Conservation (phyloP, 164 flowering plant species). For the Tinospora cordifolia region DNA sequence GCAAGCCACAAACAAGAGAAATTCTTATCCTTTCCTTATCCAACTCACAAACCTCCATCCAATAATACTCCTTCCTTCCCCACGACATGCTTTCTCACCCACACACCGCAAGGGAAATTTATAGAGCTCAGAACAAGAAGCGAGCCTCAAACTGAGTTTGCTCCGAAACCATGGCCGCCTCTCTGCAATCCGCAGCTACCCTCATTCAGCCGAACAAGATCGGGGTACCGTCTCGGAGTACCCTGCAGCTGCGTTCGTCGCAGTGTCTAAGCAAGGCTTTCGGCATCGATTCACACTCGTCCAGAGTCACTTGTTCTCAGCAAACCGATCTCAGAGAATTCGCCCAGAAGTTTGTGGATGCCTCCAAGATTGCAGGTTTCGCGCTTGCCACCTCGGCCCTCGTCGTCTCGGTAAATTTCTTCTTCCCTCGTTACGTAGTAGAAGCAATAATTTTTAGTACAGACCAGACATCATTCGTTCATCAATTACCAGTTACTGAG, state of each 20-base stretch:
- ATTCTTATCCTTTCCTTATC: constrained; percentile 14
- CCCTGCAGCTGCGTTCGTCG: constrained; percentile 51
- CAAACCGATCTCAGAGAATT: constrained; percentile 72
- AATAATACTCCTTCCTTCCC: not conserved
- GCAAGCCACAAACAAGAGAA: not conserved
- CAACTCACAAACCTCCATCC: not conserved
- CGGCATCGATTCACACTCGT: constrained; percentile 41
- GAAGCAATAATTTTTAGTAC: no score
- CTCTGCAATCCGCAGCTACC: constrained; percentile 86
- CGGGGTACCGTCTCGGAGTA: constrained; percentile 16
- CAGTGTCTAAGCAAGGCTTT: constrained; percentile 54
- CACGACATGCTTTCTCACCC: no score
- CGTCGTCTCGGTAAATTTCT: constrained; percentile 55
- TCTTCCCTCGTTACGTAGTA: no score
- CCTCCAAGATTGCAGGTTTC: no score
- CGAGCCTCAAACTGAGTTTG: no score
- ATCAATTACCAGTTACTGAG: no score
- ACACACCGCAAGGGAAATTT: no score
- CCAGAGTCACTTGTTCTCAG: constrained; percentile 60
- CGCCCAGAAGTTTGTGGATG: no score
- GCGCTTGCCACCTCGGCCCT: constrained; percentile 89
- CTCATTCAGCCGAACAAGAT: constrained; percentile 71
- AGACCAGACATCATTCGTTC: no score
- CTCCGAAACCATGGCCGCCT: constrained; percentile 56
- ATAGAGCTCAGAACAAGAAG: no score